phyloP scores from a whole-genome alignment of 73 alveolate genomes.

The Symbiodinium pilosum region DNA sequence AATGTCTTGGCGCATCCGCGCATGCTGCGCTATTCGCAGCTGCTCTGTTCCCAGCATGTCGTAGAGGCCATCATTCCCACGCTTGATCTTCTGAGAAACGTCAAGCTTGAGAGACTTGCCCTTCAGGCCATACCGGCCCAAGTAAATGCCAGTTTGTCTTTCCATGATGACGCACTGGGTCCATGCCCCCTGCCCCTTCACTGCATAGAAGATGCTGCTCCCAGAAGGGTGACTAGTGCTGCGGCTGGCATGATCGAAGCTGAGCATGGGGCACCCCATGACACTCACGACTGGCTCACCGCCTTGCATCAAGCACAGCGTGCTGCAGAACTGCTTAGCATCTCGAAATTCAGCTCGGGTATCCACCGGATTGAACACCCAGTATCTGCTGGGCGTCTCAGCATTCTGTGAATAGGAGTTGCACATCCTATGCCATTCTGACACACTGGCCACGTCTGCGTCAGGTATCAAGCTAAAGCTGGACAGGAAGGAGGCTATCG shows the following conservation, averaged over 20 bases:
- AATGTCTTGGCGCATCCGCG: constrained; percentile 71
- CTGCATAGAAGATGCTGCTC: constrained; percentile 66
- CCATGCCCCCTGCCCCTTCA: constrained; percentile 66
- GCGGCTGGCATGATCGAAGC: constrained; percentile 74
- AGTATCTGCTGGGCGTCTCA: constrained; percentile 13
- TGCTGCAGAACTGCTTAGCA: constrained; percentile 79
- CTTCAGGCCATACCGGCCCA: constrained; percentile 81
- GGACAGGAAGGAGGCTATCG: constrained; percentile 15
- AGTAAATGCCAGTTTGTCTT: constrained; percentile 36
- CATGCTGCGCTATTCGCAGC: constrained; percentile 65
- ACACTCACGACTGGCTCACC: constrained; percentile 48
- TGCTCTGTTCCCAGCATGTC: constrained; percentile 84
- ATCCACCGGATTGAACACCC: constrained; percentile 64
- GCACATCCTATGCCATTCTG: constrained; percentile 56
- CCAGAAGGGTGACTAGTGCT: constrained; percentile 84
- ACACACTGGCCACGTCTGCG: constrained; percentile 1
- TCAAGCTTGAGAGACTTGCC: constrained; percentile 52
- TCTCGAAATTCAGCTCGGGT: background rate
- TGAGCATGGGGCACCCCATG: constrained; percentile 78
- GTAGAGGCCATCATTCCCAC: constrained; percentile 64
- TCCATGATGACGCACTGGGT: constrained; percentile 54
- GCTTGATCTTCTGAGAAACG: constrained; percentile 47
- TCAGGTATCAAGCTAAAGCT: constrained; percentile 12
- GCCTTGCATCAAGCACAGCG: constrained; percentile 64
- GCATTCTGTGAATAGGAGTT: constrained; percentile 7